Base-by-base conservation (phyloP, 441 rosid species). In the Jatropha podagrica region DNA sequence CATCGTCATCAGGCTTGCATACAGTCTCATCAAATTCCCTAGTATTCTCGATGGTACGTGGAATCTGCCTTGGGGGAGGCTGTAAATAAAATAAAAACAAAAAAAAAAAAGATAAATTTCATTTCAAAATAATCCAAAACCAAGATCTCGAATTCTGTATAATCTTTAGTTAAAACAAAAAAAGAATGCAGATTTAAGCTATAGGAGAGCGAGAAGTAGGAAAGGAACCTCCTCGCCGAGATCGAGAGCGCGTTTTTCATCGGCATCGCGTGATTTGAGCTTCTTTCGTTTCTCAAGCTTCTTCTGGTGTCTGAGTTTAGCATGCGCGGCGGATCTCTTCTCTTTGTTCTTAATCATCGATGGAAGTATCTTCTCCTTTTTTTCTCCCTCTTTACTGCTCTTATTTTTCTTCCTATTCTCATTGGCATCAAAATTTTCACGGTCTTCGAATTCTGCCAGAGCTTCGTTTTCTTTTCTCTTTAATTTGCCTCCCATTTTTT, bases 271-370 rank as follows among this genome's bases (percentile, higher is more conserved):
- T 40, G 88, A 90, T 69, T 85, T 95, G 49, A 86, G 74, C 84
- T 91, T 90, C 90, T 92, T 93, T 61, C 89, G 94, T 79, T 92
- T 93, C 78, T 95, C 98, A 32, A 91, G 23, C 84, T 91, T 93
- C 89, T 95, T 93, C 77, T 86, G 87, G 15, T 88, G 97, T 79
- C 86, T 91, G 72, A 91, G 87, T 82, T 92, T 90, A 6, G 97
- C 89, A 77, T 91, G 89, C 0, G 88, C 89, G 4, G 79, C 84
- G 2, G 98, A 87, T 78, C 99, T 88, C 89, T 91, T 93, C 71
- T 91, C 98, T 79, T 95, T 95, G 89, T 91, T 93, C 83, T 88
- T 95, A 37, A 95, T 90, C 95, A 85, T 89, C n/a, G 96, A 91
- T 6, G 97, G 98, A 40, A 92, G 90, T 56, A 93, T 77, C 79